Evolutionary conservation across 176 grass and related monocot species (phyloP).

Genomic region (Chloris gayana): DNA sequence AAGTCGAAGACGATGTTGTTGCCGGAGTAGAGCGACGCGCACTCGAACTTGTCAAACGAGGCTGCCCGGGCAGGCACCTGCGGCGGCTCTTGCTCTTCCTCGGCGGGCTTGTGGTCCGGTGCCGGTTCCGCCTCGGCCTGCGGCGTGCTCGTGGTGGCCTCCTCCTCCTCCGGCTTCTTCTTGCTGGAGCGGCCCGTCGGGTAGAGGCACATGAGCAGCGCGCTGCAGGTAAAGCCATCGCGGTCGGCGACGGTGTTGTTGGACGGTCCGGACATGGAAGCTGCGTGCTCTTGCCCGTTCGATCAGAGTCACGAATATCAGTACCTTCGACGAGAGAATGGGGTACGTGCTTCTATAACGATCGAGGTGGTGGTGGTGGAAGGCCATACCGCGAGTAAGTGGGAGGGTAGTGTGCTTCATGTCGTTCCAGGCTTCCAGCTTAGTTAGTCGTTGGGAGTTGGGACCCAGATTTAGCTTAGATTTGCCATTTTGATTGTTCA

Average conservation of each 20-base stretch:
- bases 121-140: background rate
- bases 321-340: background rate
- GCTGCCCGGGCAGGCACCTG: background rate
- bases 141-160: background rate
- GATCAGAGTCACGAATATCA: background rate
- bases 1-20: conserved; percentile 54
- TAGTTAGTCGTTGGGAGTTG: conserved; percentile 17
- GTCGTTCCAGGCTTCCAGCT: background rate
- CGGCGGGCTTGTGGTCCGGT: background rate
- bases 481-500: conserved; percentile 31
- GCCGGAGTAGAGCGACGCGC: conserved; percentile 45
- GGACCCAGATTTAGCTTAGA: background rate
- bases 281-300: conserved; percentile 22
- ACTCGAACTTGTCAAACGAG: conserved; percentile 37
- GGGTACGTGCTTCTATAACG: conserved; percentile 1
- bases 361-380: conserved; percentile 36
- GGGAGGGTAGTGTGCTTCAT: conserved; percentile 38
- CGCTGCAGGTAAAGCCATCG: conserved; percentile 42
- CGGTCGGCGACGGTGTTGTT: conserved; percentile 14
- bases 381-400: conserved; percentile 30
- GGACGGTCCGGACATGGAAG: conserved; percentile 32
- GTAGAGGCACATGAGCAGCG: conserved; percentile 49
- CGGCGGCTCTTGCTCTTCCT: conserved; percentile 8
- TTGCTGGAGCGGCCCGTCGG: conserved; percentile 34
- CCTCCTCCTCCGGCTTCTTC: conserved; percentile 44